phyloP scores from a whole-genome alignment of 2,329 filamentous ascomycete species.

The Neophaeococcomyces mojaviensis region DNA sequence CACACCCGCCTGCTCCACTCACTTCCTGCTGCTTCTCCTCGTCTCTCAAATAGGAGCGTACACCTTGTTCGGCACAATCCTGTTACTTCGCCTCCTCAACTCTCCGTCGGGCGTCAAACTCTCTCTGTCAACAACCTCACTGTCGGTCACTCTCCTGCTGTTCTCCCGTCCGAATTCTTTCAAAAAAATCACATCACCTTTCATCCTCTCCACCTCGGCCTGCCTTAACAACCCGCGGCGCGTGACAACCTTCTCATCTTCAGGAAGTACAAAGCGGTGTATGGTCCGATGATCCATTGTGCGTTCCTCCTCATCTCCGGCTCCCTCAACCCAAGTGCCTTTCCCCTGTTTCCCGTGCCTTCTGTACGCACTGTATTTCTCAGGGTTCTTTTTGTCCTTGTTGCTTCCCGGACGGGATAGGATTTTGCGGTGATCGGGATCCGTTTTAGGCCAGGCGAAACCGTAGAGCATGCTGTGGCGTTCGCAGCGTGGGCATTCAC shows the following conservation, averaged over 20 bases:
- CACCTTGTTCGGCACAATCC: constrained; percentile 7
- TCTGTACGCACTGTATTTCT: constrained; percentile 20
- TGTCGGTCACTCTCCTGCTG: background rate
- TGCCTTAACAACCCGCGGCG: constrained; percentile 19
- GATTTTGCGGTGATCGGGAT: constrained; percentile 48
- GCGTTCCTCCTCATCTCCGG: constrained; percentile 60
- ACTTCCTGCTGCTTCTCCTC: no score
- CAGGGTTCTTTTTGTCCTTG: constrained; percentile 13
- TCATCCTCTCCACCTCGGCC: constrained; percentile 19
- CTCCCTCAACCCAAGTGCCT: constrained; percentile 22
- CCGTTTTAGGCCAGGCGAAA: constrained; percentile 92
- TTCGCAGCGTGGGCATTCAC: constrained; percentile 86
- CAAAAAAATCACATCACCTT: constrained; percentile 11
- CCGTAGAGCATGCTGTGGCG: constrained; percentile 93
- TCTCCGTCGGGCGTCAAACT: constrained; percentile 10
- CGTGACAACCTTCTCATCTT: constrained; percentile 52
- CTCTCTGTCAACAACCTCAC: constrained; percentile 3
- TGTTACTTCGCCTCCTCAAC: constrained; percentile 7
- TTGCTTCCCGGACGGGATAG: constrained; percentile 15
- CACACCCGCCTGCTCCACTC: no score
- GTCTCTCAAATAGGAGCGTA: constrained; percentile 4
- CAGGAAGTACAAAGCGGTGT: constrained; percentile 70
- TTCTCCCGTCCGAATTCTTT: constrained; percentile 1
- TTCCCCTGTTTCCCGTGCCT: constrained; percentile 21
- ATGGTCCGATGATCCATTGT: constrained; percentile 80